These are phyloP conservation scores for Rhodocollybia butyracea DNA, from an alignment of 768 basidiomycete species.

Conservation along the genomic window DNA sequence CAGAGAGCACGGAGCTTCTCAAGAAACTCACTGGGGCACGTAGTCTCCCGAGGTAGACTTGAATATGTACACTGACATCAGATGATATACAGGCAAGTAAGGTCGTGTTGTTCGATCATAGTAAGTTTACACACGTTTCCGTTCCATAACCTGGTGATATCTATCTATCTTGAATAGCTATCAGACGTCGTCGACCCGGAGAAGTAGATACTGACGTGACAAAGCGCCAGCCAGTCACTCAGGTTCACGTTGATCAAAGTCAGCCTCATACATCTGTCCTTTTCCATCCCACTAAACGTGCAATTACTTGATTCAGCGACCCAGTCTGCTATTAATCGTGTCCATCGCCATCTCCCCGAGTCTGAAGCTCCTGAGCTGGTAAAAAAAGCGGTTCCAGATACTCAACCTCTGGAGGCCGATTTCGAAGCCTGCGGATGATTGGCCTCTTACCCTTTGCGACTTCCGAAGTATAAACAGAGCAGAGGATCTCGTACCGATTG, in stretches of 20 bases:
- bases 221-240: constrained; percentile 20
- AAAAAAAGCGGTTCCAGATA: constrained; percentile 49
- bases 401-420: constrained; percentile 65
- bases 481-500: constrained; percentile 41
- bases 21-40: constrained; percentile 45
- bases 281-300: too few species aligned
- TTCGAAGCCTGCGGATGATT: constrained; percentile 40
- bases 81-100: too few species aligned
- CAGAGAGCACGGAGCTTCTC: constrained; percentile 38
- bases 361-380: constrained; percentile 41
- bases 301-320: too few species aligned
- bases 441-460: constrained; percentile 52
- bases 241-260: constrained; percentile 55
- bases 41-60: too few species aligned
- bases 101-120: constrained; percentile 43
- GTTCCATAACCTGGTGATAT: neutral
- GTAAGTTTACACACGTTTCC: too few species aligned
- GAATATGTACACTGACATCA: too few species aligned
- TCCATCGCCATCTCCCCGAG: constrained; percentile 48
- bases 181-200: constrained; percentile 21
- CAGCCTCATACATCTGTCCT: too few species aligned
- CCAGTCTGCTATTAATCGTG: constrained; percentile 39
- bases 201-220: constrained; percentile 11
- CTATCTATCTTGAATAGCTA: constrained; percentile 13
- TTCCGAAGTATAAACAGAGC: constrained; percentile 39